Evolutionary conservation across 306 rosid species (phyloP).

Genomic region (Casuarina glauca): DNA sequence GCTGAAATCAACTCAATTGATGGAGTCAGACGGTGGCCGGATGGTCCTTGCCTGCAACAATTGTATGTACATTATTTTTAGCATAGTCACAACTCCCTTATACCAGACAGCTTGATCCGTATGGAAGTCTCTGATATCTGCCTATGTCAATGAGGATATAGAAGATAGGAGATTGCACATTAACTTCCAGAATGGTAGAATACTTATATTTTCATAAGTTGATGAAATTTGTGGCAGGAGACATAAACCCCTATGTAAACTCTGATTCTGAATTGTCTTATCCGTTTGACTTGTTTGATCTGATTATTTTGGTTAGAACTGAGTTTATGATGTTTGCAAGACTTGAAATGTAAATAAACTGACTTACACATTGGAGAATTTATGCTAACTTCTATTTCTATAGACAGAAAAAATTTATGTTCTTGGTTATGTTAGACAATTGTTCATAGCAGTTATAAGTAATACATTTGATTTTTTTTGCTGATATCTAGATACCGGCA

Average conservation of each 20-base stretch:
- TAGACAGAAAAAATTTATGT: neutral
- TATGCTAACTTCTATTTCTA: neutral
- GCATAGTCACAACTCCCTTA: neutral
- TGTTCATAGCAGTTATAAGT: slow-evolving; percentile 4
- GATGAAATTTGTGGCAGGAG: neutral
- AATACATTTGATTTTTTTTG: slow-evolving; percentile 21
- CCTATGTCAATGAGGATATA: neutral
- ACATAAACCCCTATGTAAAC: neutral
- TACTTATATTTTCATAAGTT: neutral
- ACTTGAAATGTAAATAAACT: neutral
- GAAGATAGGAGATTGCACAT: slow-evolving; percentile 1
- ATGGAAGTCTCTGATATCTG: neutral
- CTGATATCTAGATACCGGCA: slow-evolving; percentile 69
- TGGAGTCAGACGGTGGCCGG: neutral
- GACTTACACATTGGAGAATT: neutral
- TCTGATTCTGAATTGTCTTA: neutral
- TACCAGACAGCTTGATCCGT: neutral
- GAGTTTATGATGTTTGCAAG: neutral
- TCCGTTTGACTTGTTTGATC: neutral
- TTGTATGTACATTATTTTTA: neutral
- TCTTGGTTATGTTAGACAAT: neutral
- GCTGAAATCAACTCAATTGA: neutral
- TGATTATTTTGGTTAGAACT: neutral
- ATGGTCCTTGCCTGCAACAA: neutral
- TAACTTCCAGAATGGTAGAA: neutral